Evolutionary conservation across 176 grass and related monocot species (phyloP), one percentile per base, ranked within the genome.

Genomic region (Saccharum spontaneum): DNA sequence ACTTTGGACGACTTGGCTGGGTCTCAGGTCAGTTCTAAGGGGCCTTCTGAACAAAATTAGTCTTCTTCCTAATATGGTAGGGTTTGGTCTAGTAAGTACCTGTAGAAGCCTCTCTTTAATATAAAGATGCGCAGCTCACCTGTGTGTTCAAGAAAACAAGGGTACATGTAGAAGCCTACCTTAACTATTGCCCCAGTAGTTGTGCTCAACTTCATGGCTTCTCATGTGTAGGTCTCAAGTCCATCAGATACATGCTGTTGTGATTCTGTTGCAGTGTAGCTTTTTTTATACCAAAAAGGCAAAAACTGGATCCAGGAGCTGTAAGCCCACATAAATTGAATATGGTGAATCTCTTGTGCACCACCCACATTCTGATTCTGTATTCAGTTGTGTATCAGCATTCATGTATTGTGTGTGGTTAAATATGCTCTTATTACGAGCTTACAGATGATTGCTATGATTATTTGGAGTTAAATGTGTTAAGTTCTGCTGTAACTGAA

Each of bases 1-100:
- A 94, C 90, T 12, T 64, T 98, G 4, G 97, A 95, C 1, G 97
- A 98, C 83, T 59, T 98, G 73, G 85, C 52, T 54, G 96, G 96
- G 12, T 80, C 89, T 55, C 80, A 87, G 75, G 60, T 79, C 68
- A 79, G 63, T 68, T 67, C 80, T 2, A 62, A 79, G 49, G 84
- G 54, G 12, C 30, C 84, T 23, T 83, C 79, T 79, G 68, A 20
- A 5, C 46, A 90, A 73, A 73, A n/a, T 46, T 90, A 86, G 73
- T 24, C 22, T 30, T 30, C 6, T 10, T 52, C 5, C 4, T 73
- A 39, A 46, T 15, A 73, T 65, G 4, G 4, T 79, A 34, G 45
- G 20, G 45, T 79, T 61, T 82, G 59, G 20, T 67, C 36, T 13
- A 73, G 79, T 14, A 69, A 81, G 37, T 55, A 17, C 20, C 14